These are phyloP conservation scores for Hyphopichia wangnamkhiaoensis DNA, from an alignment of 1,139 yeast genomes.

Conservation along the genomic window DNA sequence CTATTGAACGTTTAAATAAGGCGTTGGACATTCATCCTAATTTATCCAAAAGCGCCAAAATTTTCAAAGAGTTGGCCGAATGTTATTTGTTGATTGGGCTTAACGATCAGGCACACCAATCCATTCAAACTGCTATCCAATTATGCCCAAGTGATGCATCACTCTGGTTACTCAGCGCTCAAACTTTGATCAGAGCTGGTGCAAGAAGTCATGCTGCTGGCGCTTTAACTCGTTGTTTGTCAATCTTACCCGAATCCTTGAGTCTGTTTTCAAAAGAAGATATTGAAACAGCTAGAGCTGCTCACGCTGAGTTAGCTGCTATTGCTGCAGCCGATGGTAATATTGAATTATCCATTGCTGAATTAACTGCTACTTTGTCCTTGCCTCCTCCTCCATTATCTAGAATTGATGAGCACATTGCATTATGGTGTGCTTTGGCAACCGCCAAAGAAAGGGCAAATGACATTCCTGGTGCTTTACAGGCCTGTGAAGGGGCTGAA, in stretches of 20 bases:
- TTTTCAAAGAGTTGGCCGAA: conserved; percentile 52
- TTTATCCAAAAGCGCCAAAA: conserved; percentile 31
- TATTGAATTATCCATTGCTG: conserved; percentile 47
- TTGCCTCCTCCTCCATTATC: conserved; percentile 51
- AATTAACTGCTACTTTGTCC: conserved; percentile 49
- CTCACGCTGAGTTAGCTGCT: conserved; percentile 56
- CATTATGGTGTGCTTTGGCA: conserved; percentile 54
- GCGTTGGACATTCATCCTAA: conserved; percentile 36
- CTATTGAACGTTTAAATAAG: conserved; percentile 44
- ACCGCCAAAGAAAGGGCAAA: conserved; percentile 52
- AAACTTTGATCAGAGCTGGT: conserved; percentile 43
- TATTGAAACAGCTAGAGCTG: conserved; percentile 49
- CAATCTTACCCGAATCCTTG: conserved; percentile 35
- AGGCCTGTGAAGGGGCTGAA: conserved; percentile 50
- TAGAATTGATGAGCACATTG: conserved; percentile 46
- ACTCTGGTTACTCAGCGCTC: conserved; percentile 50
- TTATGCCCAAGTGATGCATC: conserved; percentile 43
- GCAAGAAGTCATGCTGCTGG: conserved; percentile 47
- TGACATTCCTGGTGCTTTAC: conserved; percentile 48
- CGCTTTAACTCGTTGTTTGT: conserved; percentile 45
- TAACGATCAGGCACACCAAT: conserved; percentile 52
- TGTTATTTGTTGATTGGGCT: conserved; percentile 49
- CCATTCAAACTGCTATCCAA: conserved; percentile 48
- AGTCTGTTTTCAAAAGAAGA: conserved; percentile 27
- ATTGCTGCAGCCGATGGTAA: conserved; percentile 54